These are phyloP conservation scores for Cladorrhinum samala DNA, from an alignment of 495 filamentous ascomycete genomes.

Conservation along the genomic window DNA sequence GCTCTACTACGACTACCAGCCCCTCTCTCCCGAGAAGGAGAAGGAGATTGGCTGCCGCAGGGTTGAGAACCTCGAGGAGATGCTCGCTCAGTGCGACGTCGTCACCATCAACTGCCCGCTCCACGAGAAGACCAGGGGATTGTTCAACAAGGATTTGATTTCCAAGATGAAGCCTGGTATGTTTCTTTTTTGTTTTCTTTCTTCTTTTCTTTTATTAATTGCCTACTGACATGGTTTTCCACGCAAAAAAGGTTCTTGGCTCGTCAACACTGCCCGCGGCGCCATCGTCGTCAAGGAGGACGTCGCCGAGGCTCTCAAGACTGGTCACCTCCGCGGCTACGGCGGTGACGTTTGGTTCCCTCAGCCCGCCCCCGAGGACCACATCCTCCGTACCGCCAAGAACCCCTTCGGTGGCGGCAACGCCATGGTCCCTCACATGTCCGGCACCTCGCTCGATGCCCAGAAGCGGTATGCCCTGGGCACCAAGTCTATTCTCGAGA, in stretches of 20 bases:
- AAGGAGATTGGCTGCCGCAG: slow-evolving; percentile 94
- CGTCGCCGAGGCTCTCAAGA: slow-evolving; percentile 87
- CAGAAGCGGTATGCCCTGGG: slow-evolving; percentile 92
- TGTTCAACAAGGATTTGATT: slow-evolving; percentile 99
- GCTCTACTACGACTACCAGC: slow-evolving; percentile 99
- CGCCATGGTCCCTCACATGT: slow-evolving; percentile 98
- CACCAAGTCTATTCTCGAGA: slow-evolving; percentile 81
- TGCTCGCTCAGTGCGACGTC: slow-evolving; percentile 92
- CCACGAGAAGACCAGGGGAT: slow-evolving; percentile 90
- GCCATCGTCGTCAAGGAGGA: slow-evolving; percentile 99
- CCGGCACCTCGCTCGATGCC: slow-evolving; percentile 92
- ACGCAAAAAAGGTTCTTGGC: slow-evolving; percentile 63
- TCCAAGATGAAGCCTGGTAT: slow-evolving; percentile 96
- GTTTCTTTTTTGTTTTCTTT: slow-evolving; percentile 14
- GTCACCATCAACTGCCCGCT: slow-evolving; percentile 99
- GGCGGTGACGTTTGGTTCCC: slow-evolving; percentile 82
- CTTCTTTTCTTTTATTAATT: background rate
- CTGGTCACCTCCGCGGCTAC: slow-evolving; percentile 92
- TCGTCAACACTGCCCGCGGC: slow-evolving; percentile 96
- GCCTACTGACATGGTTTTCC: too few species aligned
- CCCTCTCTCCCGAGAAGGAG: slow-evolving; percentile 77
- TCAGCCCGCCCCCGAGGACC: slow-evolving; percentile 91
- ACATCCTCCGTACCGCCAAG: slow-evolving; percentile 86
- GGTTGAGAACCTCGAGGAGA: slow-evolving; percentile 83
- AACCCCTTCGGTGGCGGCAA: slow-evolving; percentile 96